Conservation (phyloP, 176 grass and related monocot genomes). For the Secale cereale region DNA sequence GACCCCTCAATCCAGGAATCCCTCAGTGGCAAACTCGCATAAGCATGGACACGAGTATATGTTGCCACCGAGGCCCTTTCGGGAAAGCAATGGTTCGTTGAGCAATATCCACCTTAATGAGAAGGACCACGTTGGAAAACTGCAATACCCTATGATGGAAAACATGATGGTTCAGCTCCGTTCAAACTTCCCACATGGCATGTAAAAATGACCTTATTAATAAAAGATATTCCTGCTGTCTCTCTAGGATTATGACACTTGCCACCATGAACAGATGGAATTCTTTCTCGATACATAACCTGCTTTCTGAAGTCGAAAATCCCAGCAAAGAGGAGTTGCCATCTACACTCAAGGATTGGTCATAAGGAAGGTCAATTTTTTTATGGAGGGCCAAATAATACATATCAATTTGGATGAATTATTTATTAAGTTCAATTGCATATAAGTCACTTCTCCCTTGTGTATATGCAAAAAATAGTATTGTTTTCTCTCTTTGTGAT, state of each 20-base stretch:
- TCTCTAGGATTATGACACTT: not conserved
- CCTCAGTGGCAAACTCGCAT: not conserved
- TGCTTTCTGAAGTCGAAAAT: not conserved
- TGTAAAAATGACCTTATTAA: not conserved
- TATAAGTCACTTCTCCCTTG: not conserved
- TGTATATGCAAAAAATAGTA: not conserved
- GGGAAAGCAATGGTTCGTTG: not conserved
- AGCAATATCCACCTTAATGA: not conserved
- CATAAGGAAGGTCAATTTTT: not conserved
- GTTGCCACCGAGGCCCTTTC: not conserved
- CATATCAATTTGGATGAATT: not conserved
- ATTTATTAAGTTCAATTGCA: not conserved
- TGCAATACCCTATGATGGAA: not conserved
- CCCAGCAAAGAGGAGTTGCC: not conserved
- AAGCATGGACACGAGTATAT: not conserved
- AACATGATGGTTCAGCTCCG: not conserved
- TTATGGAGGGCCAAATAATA: not conserved
- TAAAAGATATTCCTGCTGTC: not conserved
- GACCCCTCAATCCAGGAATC: no score
- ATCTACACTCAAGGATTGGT: not conserved
- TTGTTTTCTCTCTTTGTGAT: not conserved
- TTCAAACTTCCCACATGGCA: not conserved
- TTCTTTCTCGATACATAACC: not conserved
- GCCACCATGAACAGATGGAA: not conserved
- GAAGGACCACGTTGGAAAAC: not conserved